Percentiles rank a stretch among this genome's conserved stretches.
Conservation (phyloP, 345 rosid genomes). For the Pistacia atlantica region DNA sequence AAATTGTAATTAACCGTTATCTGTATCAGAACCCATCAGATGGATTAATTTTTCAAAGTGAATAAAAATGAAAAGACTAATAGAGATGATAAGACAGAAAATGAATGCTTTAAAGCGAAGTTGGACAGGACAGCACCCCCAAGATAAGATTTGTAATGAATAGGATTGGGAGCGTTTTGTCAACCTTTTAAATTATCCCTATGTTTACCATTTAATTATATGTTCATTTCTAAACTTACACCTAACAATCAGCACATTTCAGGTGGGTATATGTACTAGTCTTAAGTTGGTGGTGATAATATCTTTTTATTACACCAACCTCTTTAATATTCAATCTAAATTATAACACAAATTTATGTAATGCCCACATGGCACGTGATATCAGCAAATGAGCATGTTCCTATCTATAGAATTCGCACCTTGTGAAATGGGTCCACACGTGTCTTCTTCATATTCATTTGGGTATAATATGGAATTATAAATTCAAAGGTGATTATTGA, state of each 20-base stretch:
- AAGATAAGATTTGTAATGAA: neutral
- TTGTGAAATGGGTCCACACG: slow-evolving; percentile 21
- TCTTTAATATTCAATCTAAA: no score
- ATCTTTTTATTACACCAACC: neutral
- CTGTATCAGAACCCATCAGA: no score
- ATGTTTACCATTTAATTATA: neutral
- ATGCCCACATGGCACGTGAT: slow-evolving; percentile 1
- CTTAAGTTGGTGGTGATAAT: neutral
- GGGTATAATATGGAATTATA: no score
- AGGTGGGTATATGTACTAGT: neutral
- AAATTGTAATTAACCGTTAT: no score
- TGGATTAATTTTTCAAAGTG: no score
- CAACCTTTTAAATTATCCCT: slow-evolving; percentile 13
- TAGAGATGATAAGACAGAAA: slow-evolving; percentile 1
- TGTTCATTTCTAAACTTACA: neutral
- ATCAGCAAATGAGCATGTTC: neutral
- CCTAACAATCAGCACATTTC: slow-evolving; percentile 1
- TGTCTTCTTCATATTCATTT: neutral
- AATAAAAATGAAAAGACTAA: neutral
- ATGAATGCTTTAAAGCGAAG: slow-evolving; percentile 32
- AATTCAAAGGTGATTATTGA: no score
- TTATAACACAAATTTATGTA: neutral
- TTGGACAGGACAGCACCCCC: neutral
- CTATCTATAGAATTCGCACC: slow-evolving; percentile 18
- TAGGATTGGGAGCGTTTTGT: neutral